Conservation (phyloP, 2,329 filamentous ascomycete species). For the Biscogniauxia marginata region DNA sequence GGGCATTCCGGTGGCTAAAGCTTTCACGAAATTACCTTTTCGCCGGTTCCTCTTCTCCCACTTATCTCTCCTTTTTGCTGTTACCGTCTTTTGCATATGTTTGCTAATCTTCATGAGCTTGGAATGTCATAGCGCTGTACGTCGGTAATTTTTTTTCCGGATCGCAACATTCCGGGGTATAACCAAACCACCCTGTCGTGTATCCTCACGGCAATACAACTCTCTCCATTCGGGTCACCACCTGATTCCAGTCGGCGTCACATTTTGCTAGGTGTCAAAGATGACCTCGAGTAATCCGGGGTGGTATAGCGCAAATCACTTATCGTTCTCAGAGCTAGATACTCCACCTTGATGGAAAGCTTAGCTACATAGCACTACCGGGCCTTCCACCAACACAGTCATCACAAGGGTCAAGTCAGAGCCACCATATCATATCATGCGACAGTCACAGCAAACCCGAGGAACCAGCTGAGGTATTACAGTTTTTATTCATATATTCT, state of each 20-base stretch:
- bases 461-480: background rate
- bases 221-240: background rate
- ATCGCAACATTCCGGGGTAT: background rate
- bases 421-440: background rate
- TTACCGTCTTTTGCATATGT: background rate
- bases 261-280: background rate
- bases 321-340: too few relatives aligned
- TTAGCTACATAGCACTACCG: too few relatives aligned
- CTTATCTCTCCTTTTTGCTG: background rate
- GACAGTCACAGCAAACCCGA: background rate
- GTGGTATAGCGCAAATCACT: too few relatives aligned
- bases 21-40: background rate
- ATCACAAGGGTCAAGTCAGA: background rate
- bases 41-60: too few relatives aligned
- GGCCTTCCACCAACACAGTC: background rate
- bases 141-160: background rate
- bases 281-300: too few relatives aligned
- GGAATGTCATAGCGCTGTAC: background rate
- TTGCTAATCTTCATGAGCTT: background rate
- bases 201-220: background rate
- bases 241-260: background rate
- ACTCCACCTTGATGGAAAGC: too few relatives aligned
- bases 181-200: background rate
- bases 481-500: slow-evolving; percentile 16
- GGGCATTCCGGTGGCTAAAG: background rate